Conservation (phyloP, 306 rosid genomes). For the Rosa multiflora region DNA sequence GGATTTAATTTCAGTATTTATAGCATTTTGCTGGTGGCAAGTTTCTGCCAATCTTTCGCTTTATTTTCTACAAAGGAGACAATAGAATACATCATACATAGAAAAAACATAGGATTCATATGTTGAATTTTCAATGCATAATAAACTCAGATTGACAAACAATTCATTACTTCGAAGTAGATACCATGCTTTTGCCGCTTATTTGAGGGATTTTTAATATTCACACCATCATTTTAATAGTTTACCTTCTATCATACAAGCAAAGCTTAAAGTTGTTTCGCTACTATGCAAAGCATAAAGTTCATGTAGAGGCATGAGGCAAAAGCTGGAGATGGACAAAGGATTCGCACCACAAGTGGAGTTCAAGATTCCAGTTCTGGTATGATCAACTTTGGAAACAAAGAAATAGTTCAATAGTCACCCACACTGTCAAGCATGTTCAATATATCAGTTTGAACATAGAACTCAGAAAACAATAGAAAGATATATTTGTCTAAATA, state of each 20-base stretch:
- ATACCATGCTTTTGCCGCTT: too few species aligned
- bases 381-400: neutral
- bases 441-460: neutral
- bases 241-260: slow-evolving; percentile 12
- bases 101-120: too few species aligned
- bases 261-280: slow-evolving; percentile 16
- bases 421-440: neutral
- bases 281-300: slow-evolving; percentile 21
- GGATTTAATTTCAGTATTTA: too few species aligned
- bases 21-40: too few species aligned
- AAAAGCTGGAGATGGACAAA: neutral
- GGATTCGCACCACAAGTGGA: neutral
- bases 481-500: slow-evolving; percentile 23
- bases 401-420: neutral
- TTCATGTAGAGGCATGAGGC: neutral
- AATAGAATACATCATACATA: too few species aligned
- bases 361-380: slow-evolving; percentile 2
- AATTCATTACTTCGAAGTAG: too few species aligned
- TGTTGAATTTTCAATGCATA: too few species aligned
- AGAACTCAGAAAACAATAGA: slow-evolving; percentile 6
- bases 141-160: too few species aligned
- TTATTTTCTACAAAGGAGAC: too few species aligned
- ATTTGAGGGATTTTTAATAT: neutral
- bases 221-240: neutral
- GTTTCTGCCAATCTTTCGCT: too few species aligned